Conservation (phyloP, 1,284 basidiomycete genomes). For the Flammula alnicola region DNA sequence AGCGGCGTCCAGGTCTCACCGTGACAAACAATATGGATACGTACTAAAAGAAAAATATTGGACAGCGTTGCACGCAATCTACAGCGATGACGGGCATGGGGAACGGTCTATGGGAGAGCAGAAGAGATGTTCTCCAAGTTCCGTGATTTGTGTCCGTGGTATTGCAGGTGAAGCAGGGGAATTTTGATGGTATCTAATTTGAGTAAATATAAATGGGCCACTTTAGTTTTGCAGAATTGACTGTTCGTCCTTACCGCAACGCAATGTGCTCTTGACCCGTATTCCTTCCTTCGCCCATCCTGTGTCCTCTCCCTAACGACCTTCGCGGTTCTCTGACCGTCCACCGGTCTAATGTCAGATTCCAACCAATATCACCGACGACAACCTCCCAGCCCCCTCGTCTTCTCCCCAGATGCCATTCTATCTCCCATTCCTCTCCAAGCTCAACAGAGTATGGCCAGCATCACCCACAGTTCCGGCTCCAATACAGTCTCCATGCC, state of each 20-base stretch:
- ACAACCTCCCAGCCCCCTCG: constrained; percentile 76
- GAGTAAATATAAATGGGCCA: constrained; percentile 14
- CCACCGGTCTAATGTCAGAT: constrained; percentile 60
- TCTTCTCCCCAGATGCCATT: constrained; percentile 71
- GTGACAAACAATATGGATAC: background rate
- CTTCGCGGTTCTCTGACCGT: constrained; percentile 26
- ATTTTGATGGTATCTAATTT: too few species aligned
- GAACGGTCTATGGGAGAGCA: too few species aligned
- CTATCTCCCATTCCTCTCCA: constrained; percentile 54
- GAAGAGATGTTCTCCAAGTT: too few species aligned
- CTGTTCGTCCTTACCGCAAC: constrained; percentile 23
- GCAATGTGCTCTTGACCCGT: constrained; percentile 42
- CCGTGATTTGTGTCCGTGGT: too few species aligned
- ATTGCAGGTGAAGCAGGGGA: too few species aligned
- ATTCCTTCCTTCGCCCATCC: constrained; percentile 16
- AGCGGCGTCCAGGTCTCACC: constrained; percentile 1
- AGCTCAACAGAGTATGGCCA: constrained; percentile 43
- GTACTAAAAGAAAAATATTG: background rate
- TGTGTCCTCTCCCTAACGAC: constrained; percentile 18
- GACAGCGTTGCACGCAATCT: background rate
- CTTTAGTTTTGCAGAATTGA: background rate
- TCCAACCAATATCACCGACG: constrained; percentile 56
- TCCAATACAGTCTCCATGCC: constrained; percentile 85
- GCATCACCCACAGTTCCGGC: constrained; percentile 51
- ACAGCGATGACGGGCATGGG: background rate